Base-by-base conservation (phyloP, 208 protist genomes). In the Leishmania arabica region DNA sequence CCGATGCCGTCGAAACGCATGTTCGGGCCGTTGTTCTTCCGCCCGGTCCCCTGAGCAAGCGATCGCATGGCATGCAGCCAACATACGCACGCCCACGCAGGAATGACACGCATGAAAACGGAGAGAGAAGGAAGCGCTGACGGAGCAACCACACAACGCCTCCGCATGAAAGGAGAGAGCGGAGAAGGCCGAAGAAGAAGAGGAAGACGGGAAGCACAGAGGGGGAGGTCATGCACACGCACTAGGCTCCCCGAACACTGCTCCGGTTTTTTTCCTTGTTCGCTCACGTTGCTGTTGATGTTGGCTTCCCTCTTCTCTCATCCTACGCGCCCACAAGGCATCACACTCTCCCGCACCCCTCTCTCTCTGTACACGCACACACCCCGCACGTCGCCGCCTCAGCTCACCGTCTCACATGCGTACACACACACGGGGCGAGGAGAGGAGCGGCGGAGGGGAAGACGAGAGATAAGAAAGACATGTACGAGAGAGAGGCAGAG, bases 191-290 rank as follows among this genome's bases (percentile, higher is more conserved):
- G 11, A 40, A 6, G 2, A 45, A 9, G 6, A 45, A 0, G 37
- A 37, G n/a, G n/a, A 13, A 15, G 17, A 24, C 42, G n/a, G 31
- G 51, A 75, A 27, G 68, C 68, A 27, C 24, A 34, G 3, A 21
- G 34, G 0, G 11, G 54, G 73, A 66, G 73, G 73, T 77, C 73
- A 77, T 77, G 73, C 73, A 77, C 73, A 77, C 73, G 73, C 73
- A 77, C 73, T 77, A 77, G 73, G 9, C 54, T 66, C 71, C 54
- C 34, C n/a, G 3, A 34, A 42, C 49, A 34, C n/a, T 13, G 7
- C 21, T 75, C 64, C 4, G 11, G 31, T 34, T 24, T 42, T 6
- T 3, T n/a, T 58, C 27, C 5, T 0, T 47, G 3, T 8, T 27
- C 71, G n/a, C 68, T 53, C 47, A 37, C 71, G n/a, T 60, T 40